Base-by-base conservation (phyloP, 257 asterid species). In the Solanum clarkiae region DNA sequence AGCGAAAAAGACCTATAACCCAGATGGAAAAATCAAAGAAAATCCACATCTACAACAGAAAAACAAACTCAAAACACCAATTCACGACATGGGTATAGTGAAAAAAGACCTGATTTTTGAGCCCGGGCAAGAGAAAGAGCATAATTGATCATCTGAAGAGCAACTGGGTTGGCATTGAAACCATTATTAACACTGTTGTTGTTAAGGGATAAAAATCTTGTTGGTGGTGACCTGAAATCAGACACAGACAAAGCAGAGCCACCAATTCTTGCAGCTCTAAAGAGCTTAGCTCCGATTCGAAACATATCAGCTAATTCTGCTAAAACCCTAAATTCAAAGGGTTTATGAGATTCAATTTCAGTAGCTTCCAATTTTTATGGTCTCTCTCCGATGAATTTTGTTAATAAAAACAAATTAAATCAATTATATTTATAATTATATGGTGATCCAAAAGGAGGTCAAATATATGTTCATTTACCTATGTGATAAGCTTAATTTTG, bases 61-160 rank as follows among this genome's bases (percentile, higher is more conserved):
- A 51, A 81, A 24, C 72, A 16, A 81, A 17, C 11, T 20, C 36
- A 32, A 72, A 0, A 63, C 6, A 17, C 42, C n/a, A 86, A 79
- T 13, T 63, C 24, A n/a, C 20, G 9, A 65, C 0, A 75, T 82
- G 15, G 22, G 26, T 29, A n/a, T 72, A 5, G 29, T 72, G 20
- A 84, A 17, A 55, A 42, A 83, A 47, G 26, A 95, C 98, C 98
- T 90, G 98, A 92, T 82, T 89, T 93, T 8, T 91, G 88, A 22
- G 91, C 88, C 53, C 98, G 98, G 57, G 98, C 97, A 83, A 95
- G 90, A 20, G 95, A 88, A 69, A 89, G 85, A 20, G 97, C 98
- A 82, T 95, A 95, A 53, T 91, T 93, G 17, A 95, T 96, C 98
- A 96, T 95, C 85, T 95, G 93, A 22, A 89, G 65, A 59, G 97